Conservation (phyloP, 1,284 basidiomycete genomes). For the Trichosporon sp. region DNA sequence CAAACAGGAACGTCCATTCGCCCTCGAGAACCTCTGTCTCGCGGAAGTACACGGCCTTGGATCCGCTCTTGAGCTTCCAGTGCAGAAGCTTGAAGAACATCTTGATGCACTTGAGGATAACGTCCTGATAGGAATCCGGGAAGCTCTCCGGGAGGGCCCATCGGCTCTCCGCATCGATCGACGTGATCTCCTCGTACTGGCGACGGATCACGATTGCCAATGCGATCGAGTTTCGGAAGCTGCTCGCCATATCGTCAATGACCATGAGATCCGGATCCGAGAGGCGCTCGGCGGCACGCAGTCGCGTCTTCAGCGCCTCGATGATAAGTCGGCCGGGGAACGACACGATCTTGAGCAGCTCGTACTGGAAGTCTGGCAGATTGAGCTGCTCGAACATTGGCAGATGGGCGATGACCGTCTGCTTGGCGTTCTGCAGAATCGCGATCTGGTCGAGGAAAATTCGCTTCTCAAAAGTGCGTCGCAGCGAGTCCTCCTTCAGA, state of each 20-base stretch:
- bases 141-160: slow-evolving; percentile 90
- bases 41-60: slow-evolving; percentile 90
- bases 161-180: slow-evolving; percentile 78
- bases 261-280: slow-evolving; percentile 82
- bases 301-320: slow-evolving; percentile 82
- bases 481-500: slow-evolving; percentile 92
- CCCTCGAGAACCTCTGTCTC: slow-evolving; percentile 96
- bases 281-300: slow-evolving; percentile 88
- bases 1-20: slow-evolving; percentile 94
- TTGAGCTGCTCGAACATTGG: slow-evolving; percentile 64
- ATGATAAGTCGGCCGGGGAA: slow-evolving; percentile 95
- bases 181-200: slow-evolving; percentile 86
- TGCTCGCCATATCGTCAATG: slow-evolving; percentile 94
- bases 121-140: slow-evolving; percentile 83
- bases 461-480: slow-evolving; percentile 90
- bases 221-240: slow-evolving; percentile 87
- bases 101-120: slow-evolving; percentile 81
- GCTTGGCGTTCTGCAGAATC: slow-evolving; percentile 82
- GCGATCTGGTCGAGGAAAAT: slow-evolving; percentile 84
- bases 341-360: slow-evolving; percentile 88
- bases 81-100: slow-evolving; percentile 94
- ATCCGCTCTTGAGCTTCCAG: slow-evolving; percentile 92
- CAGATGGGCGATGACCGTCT: slow-evolving; percentile 76
- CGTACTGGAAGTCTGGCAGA: slow-evolving; percentile 88
- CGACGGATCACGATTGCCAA: slow-evolving; percentile 92